These are phyloP conservation scores for Pythium folliculosum DNA, from an alignment of 352 stramenopile species.

Conservation along the genomic window DNA sequence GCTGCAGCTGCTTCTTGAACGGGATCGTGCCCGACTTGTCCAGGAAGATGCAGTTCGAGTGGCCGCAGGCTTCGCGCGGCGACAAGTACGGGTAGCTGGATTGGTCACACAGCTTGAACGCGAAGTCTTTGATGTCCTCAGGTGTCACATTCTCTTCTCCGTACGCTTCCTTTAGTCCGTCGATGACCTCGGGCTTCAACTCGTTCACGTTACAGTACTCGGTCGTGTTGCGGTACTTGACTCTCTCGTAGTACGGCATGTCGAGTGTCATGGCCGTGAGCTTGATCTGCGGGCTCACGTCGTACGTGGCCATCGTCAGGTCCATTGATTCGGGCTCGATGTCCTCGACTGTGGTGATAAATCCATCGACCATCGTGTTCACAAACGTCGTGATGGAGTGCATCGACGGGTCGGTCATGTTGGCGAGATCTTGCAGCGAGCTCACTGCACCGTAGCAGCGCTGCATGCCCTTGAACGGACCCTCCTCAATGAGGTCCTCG, in stretches of 20 bases:
- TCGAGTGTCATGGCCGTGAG: slow-evolving; percentile 42
- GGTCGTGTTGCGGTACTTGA: slow-evolving; percentile 35
- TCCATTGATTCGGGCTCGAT: slow-evolving; percentile 29
- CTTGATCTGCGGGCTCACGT: slow-evolving; percentile 37
- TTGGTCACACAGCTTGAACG: slow-evolving; percentile 32
- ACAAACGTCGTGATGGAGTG: slow-evolving; percentile 30
- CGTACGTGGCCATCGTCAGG: slow-evolving; percentile 36
- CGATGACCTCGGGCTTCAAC: slow-evolving; percentile 7
- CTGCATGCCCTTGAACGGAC: slow-evolving; percentile 29
- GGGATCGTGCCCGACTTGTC: slow-evolving; percentile 34
- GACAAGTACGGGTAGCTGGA: slow-evolving; percentile 35
- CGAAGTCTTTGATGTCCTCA: neutral
- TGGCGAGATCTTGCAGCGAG: slow-evolving; percentile 32
- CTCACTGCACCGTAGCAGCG: slow-evolving; percentile 37
- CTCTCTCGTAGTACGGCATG: slow-evolving; percentile 28
- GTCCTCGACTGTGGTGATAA: slow-evolving; percentile 32
- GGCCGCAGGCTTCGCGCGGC: slow-evolving; percentile 29
- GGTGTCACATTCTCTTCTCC: neutral
- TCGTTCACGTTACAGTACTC: slow-evolving; percentile 27
- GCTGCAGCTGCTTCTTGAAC: slow-evolving; percentile 41
- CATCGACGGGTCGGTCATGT: slow-evolving; percentile 30
- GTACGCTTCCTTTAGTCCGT: neutral
- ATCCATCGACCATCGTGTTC: slow-evolving; percentile 22
- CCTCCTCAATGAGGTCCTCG: slow-evolving; percentile 7
- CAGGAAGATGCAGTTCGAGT: slow-evolving; percentile 39